Base-by-base conservation (phyloP, 2,329 filamentous ascomycete species). In the Fusarium continuum region DNA sequence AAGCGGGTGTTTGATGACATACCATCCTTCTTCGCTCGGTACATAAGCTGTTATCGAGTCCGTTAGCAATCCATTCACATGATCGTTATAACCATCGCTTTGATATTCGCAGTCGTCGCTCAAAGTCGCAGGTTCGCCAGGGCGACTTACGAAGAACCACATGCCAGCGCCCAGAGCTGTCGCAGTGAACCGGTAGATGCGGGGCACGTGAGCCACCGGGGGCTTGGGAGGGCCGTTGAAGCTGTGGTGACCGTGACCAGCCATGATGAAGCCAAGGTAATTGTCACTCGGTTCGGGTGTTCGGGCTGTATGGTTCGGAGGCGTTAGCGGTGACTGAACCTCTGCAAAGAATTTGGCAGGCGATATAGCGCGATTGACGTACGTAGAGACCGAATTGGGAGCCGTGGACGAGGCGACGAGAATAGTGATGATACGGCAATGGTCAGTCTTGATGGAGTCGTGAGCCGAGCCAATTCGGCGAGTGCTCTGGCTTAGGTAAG, bases 11-110 rank as follows among this genome's bases (percentile, higher is more conserved):
- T 32, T 6, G 14, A 45, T 29, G 10, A 60, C 76, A 67, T 80
- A 88, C 93, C 93, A 74, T 99, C 95, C 82, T 97, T 91, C 87
- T 94, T 96, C 72, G 93, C 92, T 73, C 95, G 88, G 82, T 97
- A 98, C 88, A 97, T 93, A 75, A 97, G 81, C 93, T 97, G 72
- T 49, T 48, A 25, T 45, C 26, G 25, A 38, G 28, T 7, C 8
- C 7, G 43, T 69, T 55, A 68, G 66, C 54, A 45, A 53, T 49
- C 19, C 39, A 4, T 49, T 16, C 29, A 19, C n/a, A 19, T 60
- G 13, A 49, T 28, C 6, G 6, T 60, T 19, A 13, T 19, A 44
- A 13, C 14, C 31, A 3, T 61, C 2, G 26, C 29, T 36, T 43
- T 10, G 31, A 41, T 43, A 48, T 19, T 43, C 17, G 5, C 7